Percentiles rank a stretch among this genome's conserved stretches.
phyloP scores from a whole-genome alignment of 2,329 filamentous ascomycete species.

The Neocatenulostroma microsporum region DNA sequence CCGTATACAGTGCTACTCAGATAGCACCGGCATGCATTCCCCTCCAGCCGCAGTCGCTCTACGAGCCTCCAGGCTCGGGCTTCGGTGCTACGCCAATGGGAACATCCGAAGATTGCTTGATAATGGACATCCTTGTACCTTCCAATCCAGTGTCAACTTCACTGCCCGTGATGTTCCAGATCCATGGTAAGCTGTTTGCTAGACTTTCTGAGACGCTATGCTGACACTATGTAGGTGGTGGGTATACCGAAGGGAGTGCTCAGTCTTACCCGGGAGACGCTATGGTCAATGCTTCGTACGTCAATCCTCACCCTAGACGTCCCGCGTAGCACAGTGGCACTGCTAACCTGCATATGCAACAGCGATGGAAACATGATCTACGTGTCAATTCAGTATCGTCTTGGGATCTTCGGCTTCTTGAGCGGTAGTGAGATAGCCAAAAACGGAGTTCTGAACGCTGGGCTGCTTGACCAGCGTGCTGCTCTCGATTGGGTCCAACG shows the following conservation, averaged over 20 bases:
- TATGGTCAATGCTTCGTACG: slow-evolving; percentile 24
- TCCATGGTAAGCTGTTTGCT: slow-evolving; percentile 22
- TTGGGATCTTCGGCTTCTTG: slow-evolving; percentile 25
- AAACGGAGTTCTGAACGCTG: slow-evolving; percentile 21
- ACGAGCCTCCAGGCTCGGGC: slow-evolving; percentile 1
- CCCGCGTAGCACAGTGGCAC: no score
- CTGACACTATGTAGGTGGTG: slow-evolving; percentile 15
- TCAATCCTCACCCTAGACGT: not conserved
- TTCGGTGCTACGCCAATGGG: slow-evolving; percentile 9
- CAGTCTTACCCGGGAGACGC: slow-evolving; percentile 18
- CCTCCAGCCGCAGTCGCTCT: slow-evolving; percentile 12
- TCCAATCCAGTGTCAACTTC: slow-evolving; percentile 21
- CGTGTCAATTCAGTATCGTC: slow-evolving; percentile 27
- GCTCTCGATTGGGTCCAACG: slow-evolving; percentile 23
- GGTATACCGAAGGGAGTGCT: slow-evolving; percentile 27
- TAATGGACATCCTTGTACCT: slow-evolving; percentile 35
- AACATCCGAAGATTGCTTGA: slow-evolving; percentile 35
- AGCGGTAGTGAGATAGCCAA: slow-evolving; percentile 11
- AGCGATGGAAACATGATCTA: slow-evolving; percentile 29
- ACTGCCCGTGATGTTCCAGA: slow-evolving; percentile 29
- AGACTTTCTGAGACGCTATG: not conserved
- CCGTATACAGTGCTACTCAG: slow-evolving; percentile 21
- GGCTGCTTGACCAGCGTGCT: slow-evolving; percentile 23
- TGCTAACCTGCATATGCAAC: no score
- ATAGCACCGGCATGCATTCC: slow-evolving; percentile 24